These are phyloP conservation scores for Musa beccarii DNA, from an alignment of 176 grass and related monocot genomes.

Conservation along the genomic window DNA sequence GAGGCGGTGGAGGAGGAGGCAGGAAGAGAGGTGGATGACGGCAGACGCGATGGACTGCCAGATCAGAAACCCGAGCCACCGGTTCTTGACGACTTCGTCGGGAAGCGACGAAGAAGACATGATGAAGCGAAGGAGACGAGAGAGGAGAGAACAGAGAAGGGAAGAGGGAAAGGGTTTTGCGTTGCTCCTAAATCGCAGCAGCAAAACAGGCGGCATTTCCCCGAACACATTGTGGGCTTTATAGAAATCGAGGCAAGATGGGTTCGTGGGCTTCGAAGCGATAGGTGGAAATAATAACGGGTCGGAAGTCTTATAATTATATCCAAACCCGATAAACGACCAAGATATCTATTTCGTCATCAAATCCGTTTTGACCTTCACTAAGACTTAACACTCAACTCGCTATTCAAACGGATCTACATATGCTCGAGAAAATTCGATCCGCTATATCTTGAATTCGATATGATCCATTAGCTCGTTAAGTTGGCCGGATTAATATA, in stretches of 20 bases:
- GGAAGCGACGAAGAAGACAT: conserved; percentile 20
- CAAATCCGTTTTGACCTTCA: no score
- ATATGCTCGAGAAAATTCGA: no score
- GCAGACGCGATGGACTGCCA: conserved; percentile 38
- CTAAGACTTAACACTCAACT: no score
- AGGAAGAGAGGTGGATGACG: conserved; percentile 23
- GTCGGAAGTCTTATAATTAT: neutral
- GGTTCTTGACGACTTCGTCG: conserved; percentile 27
- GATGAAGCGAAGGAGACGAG: neutral
- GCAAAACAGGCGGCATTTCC: no score
- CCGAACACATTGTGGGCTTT: neutral
- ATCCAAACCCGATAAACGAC: neutral
- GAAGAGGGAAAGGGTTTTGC: conserved; percentile 11
- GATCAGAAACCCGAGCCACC: conserved; percentile 39
- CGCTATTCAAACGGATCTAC: no score
- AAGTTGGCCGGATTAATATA: no score
- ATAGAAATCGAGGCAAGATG: neutral
- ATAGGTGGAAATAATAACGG: no score
- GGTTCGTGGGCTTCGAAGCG: no score
- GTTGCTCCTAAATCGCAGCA: neutral
- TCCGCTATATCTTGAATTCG: no score
- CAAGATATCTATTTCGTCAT: no score
- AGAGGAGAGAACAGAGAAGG: neutral
- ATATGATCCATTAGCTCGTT: no score
- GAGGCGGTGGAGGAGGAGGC: conserved; percentile 24